Evolutionary conservation across 495 filamentous ascomycete species (phyloP).

Genomic region (Penicillium mononematosum): DNA sequence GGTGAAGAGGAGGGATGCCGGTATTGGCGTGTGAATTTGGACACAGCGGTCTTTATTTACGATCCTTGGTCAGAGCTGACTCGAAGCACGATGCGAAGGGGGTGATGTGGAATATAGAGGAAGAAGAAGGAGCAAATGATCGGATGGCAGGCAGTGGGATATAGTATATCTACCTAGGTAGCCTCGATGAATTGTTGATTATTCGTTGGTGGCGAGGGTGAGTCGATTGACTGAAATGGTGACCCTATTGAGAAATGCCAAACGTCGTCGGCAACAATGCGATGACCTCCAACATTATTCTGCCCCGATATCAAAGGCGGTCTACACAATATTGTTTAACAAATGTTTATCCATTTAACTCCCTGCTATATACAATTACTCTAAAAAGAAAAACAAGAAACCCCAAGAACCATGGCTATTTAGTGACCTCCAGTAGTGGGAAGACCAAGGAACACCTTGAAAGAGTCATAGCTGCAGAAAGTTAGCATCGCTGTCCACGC

Average conservation of each 20-base stretch:
- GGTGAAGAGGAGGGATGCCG: background rate
- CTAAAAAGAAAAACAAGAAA: background rate
- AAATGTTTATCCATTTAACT: slow-evolving; percentile 4
- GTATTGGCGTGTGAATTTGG: slow-evolving; percentile 1
- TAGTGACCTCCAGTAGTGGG: slow-evolving; percentile 66
- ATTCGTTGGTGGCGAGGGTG: background rate
- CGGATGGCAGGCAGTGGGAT: background rate
- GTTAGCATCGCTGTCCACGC: slow-evolving; percentile 10
- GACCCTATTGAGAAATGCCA: background rate
- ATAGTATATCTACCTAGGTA: background rate
- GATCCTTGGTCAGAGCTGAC: background rate
- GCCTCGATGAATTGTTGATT: background rate
- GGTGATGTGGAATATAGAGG: background rate
- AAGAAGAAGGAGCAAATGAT: background rate
- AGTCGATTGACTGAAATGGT: slow-evolving; percentile 1
- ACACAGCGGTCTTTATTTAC: background rate
- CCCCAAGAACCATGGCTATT: slow-evolving; percentile 4
- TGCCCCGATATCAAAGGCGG: slow-evolving; percentile 31
- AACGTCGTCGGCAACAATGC: slow-evolving; percentile 2
- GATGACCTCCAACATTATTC: slow-evolving; percentile 21
- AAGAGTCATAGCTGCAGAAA: slow-evolving; percentile 60
- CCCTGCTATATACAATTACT: slow-evolving; percentile 2
- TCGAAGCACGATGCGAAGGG: slow-evolving; percentile 8
- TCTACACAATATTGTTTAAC: slow-evolving; percentile 1
- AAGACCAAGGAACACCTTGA: slow-evolving; percentile 68